Percentiles rank a stretch among this genome's conserved stretches.
Conservation (phyloP, 139 green algal species). For the Zygnema circumcarinatum region DNA sequence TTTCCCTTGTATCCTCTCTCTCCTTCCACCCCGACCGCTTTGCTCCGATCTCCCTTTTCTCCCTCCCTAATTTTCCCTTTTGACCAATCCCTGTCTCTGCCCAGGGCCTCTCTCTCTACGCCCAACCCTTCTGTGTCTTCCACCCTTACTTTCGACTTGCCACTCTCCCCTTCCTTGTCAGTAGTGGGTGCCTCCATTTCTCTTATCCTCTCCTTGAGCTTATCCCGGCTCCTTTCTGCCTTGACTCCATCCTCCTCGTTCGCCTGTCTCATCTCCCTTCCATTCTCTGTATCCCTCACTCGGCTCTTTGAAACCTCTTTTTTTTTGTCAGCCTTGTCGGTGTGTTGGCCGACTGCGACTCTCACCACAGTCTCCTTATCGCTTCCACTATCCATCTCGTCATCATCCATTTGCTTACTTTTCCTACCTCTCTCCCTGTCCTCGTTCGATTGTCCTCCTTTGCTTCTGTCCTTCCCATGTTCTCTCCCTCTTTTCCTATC, state of each 20-base stretch:
- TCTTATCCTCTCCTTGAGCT: background rate
- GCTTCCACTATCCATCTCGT: background rate
- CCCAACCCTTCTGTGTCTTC: background rate
- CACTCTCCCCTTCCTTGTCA: background rate
- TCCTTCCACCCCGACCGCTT: background rate
- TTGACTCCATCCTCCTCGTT: background rate
- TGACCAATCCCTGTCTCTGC: background rate
- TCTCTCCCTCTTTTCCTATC: background rate
- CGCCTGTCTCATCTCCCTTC: background rate
- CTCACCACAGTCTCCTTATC: background rate
- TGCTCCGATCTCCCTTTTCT: too few relatives aligned
- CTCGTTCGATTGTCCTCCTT: background rate
- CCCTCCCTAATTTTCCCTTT: background rate
- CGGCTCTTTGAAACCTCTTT: background rate
- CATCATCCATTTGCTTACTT: background rate
- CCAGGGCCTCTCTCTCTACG: background rate
- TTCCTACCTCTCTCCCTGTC: background rate
- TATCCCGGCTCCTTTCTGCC: background rate
- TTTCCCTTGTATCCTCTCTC: too few relatives aligned
- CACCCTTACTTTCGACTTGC: background rate
- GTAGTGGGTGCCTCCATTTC: background rate
- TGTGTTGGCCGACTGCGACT: background rate
- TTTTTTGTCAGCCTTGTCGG: background rate
- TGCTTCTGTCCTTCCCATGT: background rate
- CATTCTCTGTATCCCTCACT: background rate